Evolutionary conservation across 1,284 basidiomycete genomes (phyloP).

Genomic region (Heliocybe sulcata): DNA sequence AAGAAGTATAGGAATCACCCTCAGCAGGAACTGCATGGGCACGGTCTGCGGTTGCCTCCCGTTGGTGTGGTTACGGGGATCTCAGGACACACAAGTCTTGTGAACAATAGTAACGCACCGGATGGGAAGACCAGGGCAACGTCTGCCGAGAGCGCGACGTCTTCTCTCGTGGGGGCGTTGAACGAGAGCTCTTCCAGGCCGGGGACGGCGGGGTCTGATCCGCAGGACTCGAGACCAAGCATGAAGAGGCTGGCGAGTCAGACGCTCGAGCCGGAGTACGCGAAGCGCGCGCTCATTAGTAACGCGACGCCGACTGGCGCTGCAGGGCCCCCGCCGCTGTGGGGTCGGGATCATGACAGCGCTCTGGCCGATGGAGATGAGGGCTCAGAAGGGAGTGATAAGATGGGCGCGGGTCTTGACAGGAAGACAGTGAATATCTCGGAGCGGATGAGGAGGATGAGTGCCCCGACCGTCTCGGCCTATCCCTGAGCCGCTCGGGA

Average conservation of each 20-base stretch:
- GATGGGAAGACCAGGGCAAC: not conserved
- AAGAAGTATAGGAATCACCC: conserved; percentile 22
- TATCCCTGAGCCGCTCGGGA: not conserved
- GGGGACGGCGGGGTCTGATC: conserved; percentile 14
- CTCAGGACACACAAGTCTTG: not conserved
- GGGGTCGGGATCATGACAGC: not conserved
- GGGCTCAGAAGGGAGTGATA: not conserved
- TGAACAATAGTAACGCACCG: not conserved
- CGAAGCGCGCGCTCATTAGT: conserved; percentile 43
- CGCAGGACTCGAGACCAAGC: conserved; percentile 38
- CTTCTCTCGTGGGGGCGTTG: conserved; percentile 11
- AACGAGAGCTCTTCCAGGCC: not conserved
- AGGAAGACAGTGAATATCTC: not conserved
- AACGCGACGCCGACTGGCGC: not conserved
- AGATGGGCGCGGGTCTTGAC: not conserved
- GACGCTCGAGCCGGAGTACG: conserved; percentile 50
- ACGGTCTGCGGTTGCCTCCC: not conserved
- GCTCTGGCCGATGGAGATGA: not conserved
- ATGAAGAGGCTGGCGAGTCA: conserved; percentile 70
- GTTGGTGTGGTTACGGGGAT: not conserved
- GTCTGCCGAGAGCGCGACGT: conserved; percentile 8
- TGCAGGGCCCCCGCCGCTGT: not conserved
- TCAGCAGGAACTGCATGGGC: conserved; percentile 7
- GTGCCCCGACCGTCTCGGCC: not conserved
- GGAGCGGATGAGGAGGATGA: conserved; percentile 1